Base-by-base conservation (phyloP, 1,284 basidiomycete genomes). In the Grifola frondosa region DNA sequence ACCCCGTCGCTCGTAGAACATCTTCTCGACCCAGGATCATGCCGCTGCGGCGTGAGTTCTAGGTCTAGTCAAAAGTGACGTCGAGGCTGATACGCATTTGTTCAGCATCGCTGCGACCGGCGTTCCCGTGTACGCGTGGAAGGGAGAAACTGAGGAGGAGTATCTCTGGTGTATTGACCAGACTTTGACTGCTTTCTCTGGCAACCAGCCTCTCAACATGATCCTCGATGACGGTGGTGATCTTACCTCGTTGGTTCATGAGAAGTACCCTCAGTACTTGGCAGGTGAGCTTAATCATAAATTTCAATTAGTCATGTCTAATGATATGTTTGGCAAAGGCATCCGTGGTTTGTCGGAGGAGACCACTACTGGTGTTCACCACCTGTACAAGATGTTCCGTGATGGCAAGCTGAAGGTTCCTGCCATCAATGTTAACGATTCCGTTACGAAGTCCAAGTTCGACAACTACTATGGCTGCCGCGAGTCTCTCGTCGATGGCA, bases 381-480 rank as follows among this genome's bases (percentile, higher is more conserved):
- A 98, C 75, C 79, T 99, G 36, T 99, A 99, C 90, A 94, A 93
- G 76, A 84, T 89, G 57, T 89, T 94, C 87, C 86, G 91, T 61
- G 92, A 97, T 44, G 95, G 95, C 61, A 92, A 82, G 66, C 84
- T 99, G 66, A 97, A 96, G 80, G 78, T 98, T 56, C 93, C 97
- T 55, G 97, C 97, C 59, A 99, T 99, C 82, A 99, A 99, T 71
- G 97, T 99, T 68, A 97, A 97, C 70, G 94, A 98, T 76, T 97
- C 96, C 20, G 97, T 99, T 64, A 99, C 97, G 61, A 99, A 99
- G 77, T 97, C 94, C 67, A 99, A 99, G 80, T 99, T 99, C 66
- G 88, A 90, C 71, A 90, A 91, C 73, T 88, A 90, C 71, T 97
- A 97, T 69, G 94, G 94, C 54, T 99, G 96, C 78, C 91, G 97